These are phyloP conservation scores for Cichorium intybus DNA, from an alignment of 140 eudicot genomes.

Conservation along the genomic window DNA sequence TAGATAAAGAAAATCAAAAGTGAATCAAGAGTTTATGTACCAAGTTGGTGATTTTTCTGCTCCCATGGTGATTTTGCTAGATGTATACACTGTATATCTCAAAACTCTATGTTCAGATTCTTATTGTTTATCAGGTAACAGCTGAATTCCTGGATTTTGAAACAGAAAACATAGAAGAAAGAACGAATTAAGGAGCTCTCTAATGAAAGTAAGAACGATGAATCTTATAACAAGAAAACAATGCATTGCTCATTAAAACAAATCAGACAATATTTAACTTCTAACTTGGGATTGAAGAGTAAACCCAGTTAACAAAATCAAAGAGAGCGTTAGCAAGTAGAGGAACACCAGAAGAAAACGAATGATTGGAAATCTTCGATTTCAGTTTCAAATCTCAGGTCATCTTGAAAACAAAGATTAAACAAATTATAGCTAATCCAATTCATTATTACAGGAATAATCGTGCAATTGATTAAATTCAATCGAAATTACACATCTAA, in stretches of 20 bases:
- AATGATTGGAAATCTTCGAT: background rate
- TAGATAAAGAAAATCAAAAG: slow-evolving; percentile 2
- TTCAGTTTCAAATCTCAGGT: slow-evolving; percentile 5
- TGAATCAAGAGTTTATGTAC: slow-evolving; percentile 19
- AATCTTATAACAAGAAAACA: background rate
- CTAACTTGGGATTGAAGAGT: background rate
- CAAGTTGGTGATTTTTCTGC: slow-evolving; percentile 36
- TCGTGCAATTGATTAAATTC: background rate
- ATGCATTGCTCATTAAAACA: background rate
- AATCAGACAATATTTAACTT: too few relatives aligned
- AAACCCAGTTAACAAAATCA: slow-evolving; percentile 1
- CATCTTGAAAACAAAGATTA: background rate
- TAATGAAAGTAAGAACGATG: slow-evolving; percentile 7
- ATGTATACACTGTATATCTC: slow-evolving; percentile 2
- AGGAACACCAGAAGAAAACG: background rate
- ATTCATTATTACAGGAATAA: background rate
- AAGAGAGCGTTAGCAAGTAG: background rate
- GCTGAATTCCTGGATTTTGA: slow-evolving; percentile 10
- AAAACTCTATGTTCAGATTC: slow-evolving; percentile 12
- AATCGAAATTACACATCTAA: background rate
- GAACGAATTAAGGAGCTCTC: background rate
- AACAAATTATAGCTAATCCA: background rate
- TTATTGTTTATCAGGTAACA: slow-evolving; percentile 11
- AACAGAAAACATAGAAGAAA: background rate
- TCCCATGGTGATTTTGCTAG: slow-evolving; percentile 23